Evolutionary conservation across 192 early-diverging fungal species (phyloP).

Genomic region (Geranomyces michiganensis): DNA sequence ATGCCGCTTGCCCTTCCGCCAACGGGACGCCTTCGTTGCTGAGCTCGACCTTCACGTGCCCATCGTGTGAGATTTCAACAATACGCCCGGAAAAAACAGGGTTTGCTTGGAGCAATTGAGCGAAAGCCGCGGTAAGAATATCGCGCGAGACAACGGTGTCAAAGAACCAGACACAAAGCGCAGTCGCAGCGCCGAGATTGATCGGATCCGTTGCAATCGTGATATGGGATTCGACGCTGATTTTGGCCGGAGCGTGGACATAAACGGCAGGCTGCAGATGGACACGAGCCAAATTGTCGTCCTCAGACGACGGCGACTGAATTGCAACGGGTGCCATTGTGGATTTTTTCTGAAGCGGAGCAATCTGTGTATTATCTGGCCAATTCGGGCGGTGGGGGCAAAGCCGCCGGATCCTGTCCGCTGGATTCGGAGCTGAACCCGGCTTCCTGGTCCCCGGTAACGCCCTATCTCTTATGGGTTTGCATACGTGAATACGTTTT

Average conservation of each 20-base stretch:
- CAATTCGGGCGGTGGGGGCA: too few relatives aligned
- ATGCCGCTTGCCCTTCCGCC: background rate
- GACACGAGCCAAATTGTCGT: too few relatives aligned
- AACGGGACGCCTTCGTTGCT: slow-evolving; percentile 20
- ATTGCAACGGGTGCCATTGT: too few relatives aligned
- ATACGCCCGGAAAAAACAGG: slow-evolving; percentile 1
- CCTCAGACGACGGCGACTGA: too few relatives aligned
- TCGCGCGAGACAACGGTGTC: background rate
- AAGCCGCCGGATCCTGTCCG: too few relatives aligned
- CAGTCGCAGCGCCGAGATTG: background rate
- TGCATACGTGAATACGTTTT: too few relatives aligned
- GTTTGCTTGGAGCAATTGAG: slow-evolving; percentile 4
- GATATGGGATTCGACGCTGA: background rate
- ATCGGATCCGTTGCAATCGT: background rate
- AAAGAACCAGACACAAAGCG: slow-evolving; percentile 2
- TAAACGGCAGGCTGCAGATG: background rate
- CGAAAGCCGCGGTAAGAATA: background rate
- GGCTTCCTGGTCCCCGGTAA: too few relatives aligned
- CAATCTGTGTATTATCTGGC: too few relatives aligned
- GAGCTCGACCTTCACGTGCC: slow-evolving; percentile 3
- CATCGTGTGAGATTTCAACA: background rate
- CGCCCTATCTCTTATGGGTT: too few relatives aligned
- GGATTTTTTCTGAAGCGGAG: too few relatives aligned
- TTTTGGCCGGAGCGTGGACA: background rate
- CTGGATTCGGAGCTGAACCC: too few relatives aligned